These are phyloP conservation scores for Ogataea nakhonphanomensis DNA, from an alignment of 805 yeast species.

Conservation along the genomic window DNA sequence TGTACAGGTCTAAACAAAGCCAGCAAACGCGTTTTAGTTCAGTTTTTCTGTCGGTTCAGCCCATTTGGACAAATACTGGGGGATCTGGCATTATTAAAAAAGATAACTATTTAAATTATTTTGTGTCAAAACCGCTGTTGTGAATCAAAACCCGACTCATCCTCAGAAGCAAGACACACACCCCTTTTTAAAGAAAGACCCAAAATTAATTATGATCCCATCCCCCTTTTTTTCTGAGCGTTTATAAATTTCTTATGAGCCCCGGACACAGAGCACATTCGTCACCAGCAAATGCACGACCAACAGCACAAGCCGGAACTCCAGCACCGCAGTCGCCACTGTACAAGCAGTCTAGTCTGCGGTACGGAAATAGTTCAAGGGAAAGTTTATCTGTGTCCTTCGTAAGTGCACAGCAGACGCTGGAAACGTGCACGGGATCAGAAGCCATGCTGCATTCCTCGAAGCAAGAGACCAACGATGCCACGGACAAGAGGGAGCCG, in stretches of 20 bases:
- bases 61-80: neutral
- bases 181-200: no score
- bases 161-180: no score
- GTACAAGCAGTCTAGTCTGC: neutral
- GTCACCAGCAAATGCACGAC: neutral
- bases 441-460: neutral
- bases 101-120: neutral
- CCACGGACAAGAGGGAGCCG: neutral
- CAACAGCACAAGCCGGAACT: neutral
- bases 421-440: conserved; percentile 1
- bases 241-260: conserved; percentile 3
- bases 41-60: neutral
- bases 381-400: conserved; percentile 2
- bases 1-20: neutral
- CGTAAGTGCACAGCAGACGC: conserved; percentile 7
- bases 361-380: neutral
- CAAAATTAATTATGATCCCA: no score
- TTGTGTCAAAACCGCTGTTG: neutral
- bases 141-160: no score
- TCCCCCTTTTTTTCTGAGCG: conserved; percentile 10
- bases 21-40: neutral
- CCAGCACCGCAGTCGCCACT: neutral
- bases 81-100: neutral
- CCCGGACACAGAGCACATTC: neutral
- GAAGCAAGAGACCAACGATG: neutral